Conservation (phyloP, 441 rosid genomes). For the Euphorbia neoarborescens region DNA sequence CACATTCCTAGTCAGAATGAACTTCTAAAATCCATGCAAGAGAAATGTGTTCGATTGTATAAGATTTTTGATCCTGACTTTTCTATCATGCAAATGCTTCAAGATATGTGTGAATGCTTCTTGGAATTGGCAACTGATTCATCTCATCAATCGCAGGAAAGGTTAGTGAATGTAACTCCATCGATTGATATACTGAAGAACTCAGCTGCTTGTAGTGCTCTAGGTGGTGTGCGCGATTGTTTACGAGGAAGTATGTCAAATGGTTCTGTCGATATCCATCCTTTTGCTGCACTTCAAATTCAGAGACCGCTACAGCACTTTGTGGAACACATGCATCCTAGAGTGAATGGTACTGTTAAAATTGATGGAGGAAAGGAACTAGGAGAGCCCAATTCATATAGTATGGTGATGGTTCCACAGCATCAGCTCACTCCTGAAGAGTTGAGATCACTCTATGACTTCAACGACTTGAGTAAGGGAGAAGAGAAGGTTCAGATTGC, state of each 20-base stretch:
- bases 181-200: slow-evolving; percentile 36
- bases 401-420: slow-evolving; percentile 45
- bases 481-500: slow-evolving; percentile 61
- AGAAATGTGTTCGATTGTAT: slow-evolving; percentile 60
- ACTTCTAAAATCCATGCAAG: slow-evolving; percentile 61
- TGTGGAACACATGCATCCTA: slow-evolving; percentile 14
- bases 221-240: slow-evolving; percentile 20
- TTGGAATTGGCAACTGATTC: slow-evolving; percentile 54
- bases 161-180: slow-evolving; percentile 29
- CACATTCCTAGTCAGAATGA: slow-evolving; percentile 60
- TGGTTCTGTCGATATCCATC: slow-evolving; percentile 1
- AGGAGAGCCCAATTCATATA: slow-evolving; percentile 22
- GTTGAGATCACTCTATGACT: slow-evolving; percentile 36
- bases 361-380: slow-evolving; percentile 21
- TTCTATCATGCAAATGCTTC: slow-evolving; percentile 53
- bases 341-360: slow-evolving; percentile 24
- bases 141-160: slow-evolving; percentile 52
- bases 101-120: slow-evolving; percentile 73
- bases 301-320: slow-evolving; percentile 9
- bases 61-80: slow-evolving; percentile 67
- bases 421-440: slow-evolving; percentile 41
- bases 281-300: slow-evolving; percentile 12
- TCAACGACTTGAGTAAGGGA: slow-evolving; percentile 57
- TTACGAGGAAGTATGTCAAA: not conserved
- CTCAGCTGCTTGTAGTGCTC: slow-evolving; percentile 34